Base-by-base conservation (phyloP, 2,329 filamentous ascomycete species). In the Colletotrichum gigasporum region DNA sequence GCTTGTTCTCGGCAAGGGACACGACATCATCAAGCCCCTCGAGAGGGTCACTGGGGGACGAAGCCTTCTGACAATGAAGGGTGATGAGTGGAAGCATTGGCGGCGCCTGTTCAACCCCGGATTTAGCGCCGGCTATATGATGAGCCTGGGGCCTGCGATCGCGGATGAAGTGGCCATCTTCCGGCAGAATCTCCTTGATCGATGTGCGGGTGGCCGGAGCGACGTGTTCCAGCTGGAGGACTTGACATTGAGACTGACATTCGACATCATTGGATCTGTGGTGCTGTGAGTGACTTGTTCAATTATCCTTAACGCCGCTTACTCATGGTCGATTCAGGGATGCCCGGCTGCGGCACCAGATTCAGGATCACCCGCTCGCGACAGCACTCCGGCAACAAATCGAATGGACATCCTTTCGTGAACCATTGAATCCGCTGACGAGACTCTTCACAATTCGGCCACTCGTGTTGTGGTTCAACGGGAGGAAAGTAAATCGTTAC, bases 251-350 rank as follows among this genome's bases (percentile, higher is more conserved):
- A 76, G 76, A 48, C 66, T 81, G 11, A 76, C 79, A 0, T 75
- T 80, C 11, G 79, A 82, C 53, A 71, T 81, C 26, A 81, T 80
- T 44, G 69, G 70, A 14, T 72, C 75, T 16, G 73, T 76, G 10
- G 70, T 75, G 2, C 62, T 80, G 74, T 55, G 12, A 45, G 59
- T 63, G 8, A 7, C 7, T 14, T 26, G 4, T 1, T 8, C 5
- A 4, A 7, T 3, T 24, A 8, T 32, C 22, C 2, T 7, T 6
- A 14, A n/a, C 14, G 10, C 10, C 14, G 22, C 16, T 41, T 9
- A 16, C 26, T 12, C 70, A 71, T 26, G 64, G 63, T 4, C 45
- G 72, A 8, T 53, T 72, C 18, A 72, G 74, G 62, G 74, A 74
- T 18, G 67, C 70, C 3, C 69, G 72, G 16, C 55, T 75, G 9